Evolutionary conservation across 2,329 filamentous ascomycete genomes (phyloP).

Genomic region (Penicillium sp.): DNA sequence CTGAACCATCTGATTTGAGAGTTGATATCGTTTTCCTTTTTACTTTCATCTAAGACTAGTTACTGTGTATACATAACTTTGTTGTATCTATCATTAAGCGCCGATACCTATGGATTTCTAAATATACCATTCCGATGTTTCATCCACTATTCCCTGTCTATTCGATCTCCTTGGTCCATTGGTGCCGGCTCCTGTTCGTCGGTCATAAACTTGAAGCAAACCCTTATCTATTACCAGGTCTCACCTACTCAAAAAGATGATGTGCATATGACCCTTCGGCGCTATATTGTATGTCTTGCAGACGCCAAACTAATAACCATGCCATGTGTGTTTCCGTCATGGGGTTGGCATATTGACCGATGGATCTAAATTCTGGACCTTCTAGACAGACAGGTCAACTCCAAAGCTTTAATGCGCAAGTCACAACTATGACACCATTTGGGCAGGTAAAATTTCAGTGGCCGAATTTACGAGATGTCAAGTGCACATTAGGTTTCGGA

Average conservation of each 20-base stretch:
- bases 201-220: not conserved
- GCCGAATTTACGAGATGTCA: not conserved
- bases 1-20: slow-evolving; percentile 18
- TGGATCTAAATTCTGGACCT: not conserved
- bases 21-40: slow-evolving; percentile 21
- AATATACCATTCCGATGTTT: not conserved
- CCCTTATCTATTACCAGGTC: not conserved
- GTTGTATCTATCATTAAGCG: not conserved
- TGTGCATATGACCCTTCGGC: not conserved
- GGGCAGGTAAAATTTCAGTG: not conserved
- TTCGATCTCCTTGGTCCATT: not conserved
- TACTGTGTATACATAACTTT: not conserved
- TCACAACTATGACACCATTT: not conserved
- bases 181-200: not conserved
- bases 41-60: not conserved
- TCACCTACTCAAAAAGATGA: not conserved
- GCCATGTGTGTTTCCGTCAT: not conserved
- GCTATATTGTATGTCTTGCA: not conserved
- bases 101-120: not conserved
- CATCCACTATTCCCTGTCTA: not conserved
- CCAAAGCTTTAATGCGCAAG: not conserved
- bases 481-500: not conserved
- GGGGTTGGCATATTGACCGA: not conserved
- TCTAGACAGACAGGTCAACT: not conserved
- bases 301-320: not conserved